Percentiles rank a stretch among this genome's conserved stretches.
phyloP scores from a whole-genome alignment of 305 asterid species.

The Solanum hybrid region DNA sequence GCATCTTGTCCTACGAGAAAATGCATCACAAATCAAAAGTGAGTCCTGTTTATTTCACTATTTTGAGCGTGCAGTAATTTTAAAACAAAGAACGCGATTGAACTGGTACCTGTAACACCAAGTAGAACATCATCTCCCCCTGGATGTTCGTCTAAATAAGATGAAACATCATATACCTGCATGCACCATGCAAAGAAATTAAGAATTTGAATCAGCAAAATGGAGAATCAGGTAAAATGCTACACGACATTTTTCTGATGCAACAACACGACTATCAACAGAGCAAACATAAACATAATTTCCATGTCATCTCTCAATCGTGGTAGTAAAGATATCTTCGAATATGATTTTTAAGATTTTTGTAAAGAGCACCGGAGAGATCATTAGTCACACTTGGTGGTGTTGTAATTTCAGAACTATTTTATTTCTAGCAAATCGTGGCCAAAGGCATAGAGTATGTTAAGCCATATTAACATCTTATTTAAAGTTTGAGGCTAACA shows the following conservation, averaged over 20 bases:
- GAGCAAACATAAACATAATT: neutral
- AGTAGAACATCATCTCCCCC: conserved; percentile 87
- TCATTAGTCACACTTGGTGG: neutral
- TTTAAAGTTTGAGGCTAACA: neutral
- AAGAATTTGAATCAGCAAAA: neutral
- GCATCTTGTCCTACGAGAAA: conserved; percentile 61
- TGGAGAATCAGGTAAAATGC: neutral
- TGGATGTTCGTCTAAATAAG: conserved; percentile 87
- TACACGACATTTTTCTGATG: neutral
- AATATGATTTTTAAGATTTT: neutral
- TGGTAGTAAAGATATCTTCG: neutral
- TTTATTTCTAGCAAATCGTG: neutral
- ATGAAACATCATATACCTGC: conserved; percentile 87
- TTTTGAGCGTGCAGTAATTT: neutral
- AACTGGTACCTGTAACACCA: conserved; percentile 44
- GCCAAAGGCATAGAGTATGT: neutral
- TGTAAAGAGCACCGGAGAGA: neutral
- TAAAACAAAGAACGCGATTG: neutral
- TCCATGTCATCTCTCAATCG: neutral
- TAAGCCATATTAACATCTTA: neutral
- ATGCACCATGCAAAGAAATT: neutral
- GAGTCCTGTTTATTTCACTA: neutral
- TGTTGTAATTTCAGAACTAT: neutral
- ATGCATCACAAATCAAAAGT: neutral
- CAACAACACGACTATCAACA: neutral